Conservation (phyloP, 257 asterid species). For the Orobanche coerulescens region DNA sequence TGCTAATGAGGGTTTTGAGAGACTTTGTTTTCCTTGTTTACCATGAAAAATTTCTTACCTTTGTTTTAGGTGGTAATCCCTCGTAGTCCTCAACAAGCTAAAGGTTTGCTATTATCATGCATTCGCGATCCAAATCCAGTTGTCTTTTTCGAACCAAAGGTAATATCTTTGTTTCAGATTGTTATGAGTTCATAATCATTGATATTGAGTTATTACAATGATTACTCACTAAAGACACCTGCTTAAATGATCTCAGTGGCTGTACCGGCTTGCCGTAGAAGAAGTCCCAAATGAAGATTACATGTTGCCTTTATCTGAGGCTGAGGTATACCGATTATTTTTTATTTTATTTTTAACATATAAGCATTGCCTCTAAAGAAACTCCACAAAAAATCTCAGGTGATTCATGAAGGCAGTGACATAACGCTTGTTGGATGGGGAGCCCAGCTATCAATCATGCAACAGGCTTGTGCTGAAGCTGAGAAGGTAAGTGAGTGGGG, state of each 20-base stretch:
- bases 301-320: constrained; percentile 87
- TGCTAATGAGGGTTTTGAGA: constrained; percentile 2
- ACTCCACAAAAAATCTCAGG: constrained; percentile 40
- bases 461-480: constrained; percentile 82
- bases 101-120: constrained; percentile 73
- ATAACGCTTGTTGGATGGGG: constrained; percentile 99
- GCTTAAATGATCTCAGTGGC: constrained; percentile 57
- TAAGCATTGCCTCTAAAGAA: constrained; percentile 4
- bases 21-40: not conserved
- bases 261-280: constrained; percentile 94
- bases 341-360: not conserved
- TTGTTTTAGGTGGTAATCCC: constrained; percentile 82
- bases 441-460: constrained; percentile 82
- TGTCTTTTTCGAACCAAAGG: constrained; percentile 96
- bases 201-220: not conserved
- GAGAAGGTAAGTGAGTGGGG: constrained; percentile 52
- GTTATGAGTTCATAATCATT: constrained; percentile 10
- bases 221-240: not conserved
- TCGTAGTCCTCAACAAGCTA: constrained; percentile 90
- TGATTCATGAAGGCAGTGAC: constrained; percentile 86
- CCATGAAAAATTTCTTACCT: not conserved
- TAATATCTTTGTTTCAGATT: constrained; percentile 18
- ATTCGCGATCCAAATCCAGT: constrained; percentile 95
- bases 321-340: constrained; percentile 54
- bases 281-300: constrained; percentile 86